Evolutionary conservation across 2,329 filamentous ascomycete genomes (phyloP), one percentile per base, ranked within the genome.

Genomic region (Pseudopithomyces maydicus): DNA sequence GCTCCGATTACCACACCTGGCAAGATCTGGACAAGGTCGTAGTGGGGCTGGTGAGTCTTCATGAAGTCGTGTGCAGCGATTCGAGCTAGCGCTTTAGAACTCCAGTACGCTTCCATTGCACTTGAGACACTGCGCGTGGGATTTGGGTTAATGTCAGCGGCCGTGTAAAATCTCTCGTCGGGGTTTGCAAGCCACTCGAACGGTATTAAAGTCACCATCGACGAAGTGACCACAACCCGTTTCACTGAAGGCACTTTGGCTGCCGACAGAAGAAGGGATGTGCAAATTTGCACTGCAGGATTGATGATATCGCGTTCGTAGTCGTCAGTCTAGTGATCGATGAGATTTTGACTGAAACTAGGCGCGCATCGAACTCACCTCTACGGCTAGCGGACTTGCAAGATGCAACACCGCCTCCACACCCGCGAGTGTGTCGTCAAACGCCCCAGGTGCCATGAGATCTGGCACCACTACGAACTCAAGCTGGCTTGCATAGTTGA

Each of bases 51-150:
- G 33, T 60, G 19, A 6, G 45, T 35, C 35, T 54, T 39, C 17
- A 60, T 46, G 62, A 73, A 70, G 35, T 61, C 36, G 12, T 61
- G 61, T 2, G 68, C 70, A 2, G 62, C 65, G 19, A 62, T 36
- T 8, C 69, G 61, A 38, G 72, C 63, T 1, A 66, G 61, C 1
- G 67, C 64, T 55, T 73, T 74, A 19, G 64, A 64, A n/a, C 66
- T 67, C 23, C 62, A 63, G 42, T 75, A 74, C 2, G 71, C 71
- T 63, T 72, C 65, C 57, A 73, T 66, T 41, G 62, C 29, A 5
- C 15, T 49, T 2, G 32, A 15, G 55, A 41, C 62, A 2, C 62
- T 48, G 1, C 54, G 42, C 14, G 15, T 14, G 36, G 33, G 20
- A 26, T 54, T 54, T 29, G 29, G 26, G 42, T 55, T 58, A 22